A percentile compares a stretch with the other conserved stretches of the same genome.
phyloP scores from a whole-genome alignment of 148 eudicot species.

The Persicaria maculosa region DNA sequence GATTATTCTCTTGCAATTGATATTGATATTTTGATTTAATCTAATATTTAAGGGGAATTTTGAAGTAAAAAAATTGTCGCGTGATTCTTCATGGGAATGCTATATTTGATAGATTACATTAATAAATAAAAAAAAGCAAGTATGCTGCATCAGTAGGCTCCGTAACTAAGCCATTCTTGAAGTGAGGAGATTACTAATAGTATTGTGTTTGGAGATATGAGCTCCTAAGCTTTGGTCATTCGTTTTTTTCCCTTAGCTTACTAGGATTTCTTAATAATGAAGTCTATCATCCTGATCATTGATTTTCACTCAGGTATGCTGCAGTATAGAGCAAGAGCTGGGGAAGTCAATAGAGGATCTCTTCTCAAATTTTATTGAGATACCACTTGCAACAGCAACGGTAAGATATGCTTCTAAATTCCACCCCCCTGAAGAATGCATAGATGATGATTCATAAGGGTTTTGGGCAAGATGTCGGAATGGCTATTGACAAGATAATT shows the following conservation, averaged over 20 bases:
- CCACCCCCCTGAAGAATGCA: neutral
- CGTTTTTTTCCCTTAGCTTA: neutral
- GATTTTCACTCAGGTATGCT: constrained; percentile 44
- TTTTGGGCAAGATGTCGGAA: no score
- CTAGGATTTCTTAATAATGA: neutral
- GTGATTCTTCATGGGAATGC: no score
- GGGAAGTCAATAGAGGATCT: constrained; percentile 68
- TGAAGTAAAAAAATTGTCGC: no score
- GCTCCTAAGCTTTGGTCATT: neutral
- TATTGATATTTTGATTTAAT: no score
- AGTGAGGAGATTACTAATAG: neutral
- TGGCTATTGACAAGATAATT: no score
- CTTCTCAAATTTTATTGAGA: constrained; percentile 48
- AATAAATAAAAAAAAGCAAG: neutral
- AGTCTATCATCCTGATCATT: neutral
- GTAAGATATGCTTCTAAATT: constrained; percentile 35
- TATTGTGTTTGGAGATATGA: neutral
- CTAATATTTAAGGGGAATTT: no score
- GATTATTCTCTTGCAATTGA: no score
- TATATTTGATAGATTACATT: neutral
- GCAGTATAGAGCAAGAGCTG: constrained; percentile 61
- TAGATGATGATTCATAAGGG: no score
- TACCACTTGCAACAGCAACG: constrained; percentile 89
- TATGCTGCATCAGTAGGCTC: neutral
- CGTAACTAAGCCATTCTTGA: neutral